Evolutionary conservation across 1,284 basidiomycete genomes (phyloP), one percentile per base, ranked within the genome.

Genomic region (Pisolithus thermaeus): DNA sequence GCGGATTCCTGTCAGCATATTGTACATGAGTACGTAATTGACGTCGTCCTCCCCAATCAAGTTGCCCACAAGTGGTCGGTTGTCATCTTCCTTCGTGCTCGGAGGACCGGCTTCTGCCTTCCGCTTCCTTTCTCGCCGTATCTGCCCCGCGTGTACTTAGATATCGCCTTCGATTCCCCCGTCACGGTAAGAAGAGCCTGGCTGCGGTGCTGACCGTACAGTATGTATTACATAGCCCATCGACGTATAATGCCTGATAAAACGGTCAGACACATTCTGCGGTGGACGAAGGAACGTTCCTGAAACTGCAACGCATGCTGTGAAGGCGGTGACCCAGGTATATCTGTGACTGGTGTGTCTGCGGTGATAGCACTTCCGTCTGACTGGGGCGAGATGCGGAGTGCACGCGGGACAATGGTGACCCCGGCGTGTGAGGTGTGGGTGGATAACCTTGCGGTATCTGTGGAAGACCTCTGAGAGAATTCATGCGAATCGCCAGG

Each of bases 11-110:
- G 96, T 99, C 61, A 99, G 78, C 96, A 99, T 99, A 75, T 99
- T 98, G 76, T 98, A 99, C 96, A 98, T 98, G 64, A 99, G 75
- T 54, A 98, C 92, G 62, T 98, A 99, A 74, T 99, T 99, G 69
- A 88, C 94, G 70, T 99, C 96, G 60, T 87, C 96, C 67, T 98
- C 95, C 37, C 92, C 92, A 57, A 99, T 97, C 59, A 98, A 70
- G 67, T 98, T 98, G 8, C 96, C 96, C 0, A 98, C 91, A 9
- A 97, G 72, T 11, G 89, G 88, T 50, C 74, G 73, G 45, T 80
- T 74, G 16, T 78, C 75, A 20, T 75, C 72, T 39, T 68, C 64
- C 58, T 61, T 60, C 55, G 60, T 50, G 1, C 61, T 1, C 16
- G 37, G 35, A 1, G 61, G 60, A 6, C 62, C 67, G 1, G 64